Base-by-base conservation (phyloP, 225 moss, liverwort and hornwort species). In the Pseudisothecium myosuroides region DNA sequence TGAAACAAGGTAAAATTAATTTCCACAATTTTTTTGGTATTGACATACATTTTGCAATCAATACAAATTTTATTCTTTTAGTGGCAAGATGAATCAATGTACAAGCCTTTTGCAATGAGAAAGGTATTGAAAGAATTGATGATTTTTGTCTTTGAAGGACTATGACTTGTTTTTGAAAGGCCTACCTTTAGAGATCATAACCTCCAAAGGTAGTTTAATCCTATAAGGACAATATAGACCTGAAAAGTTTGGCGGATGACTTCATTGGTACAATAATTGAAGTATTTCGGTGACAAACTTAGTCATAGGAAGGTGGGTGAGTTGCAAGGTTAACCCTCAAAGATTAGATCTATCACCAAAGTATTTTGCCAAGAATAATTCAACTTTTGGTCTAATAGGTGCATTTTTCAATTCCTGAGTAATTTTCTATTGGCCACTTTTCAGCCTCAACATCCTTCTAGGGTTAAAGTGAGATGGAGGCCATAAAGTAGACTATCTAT, bases 261-360 rank as follows among this genome's bases (percentile, higher is more conserved):
- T 68, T n/a, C 23, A n/a, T 0, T n/a, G 12, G 23, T 68, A 2
- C 23, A n/a, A n/a, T n/a, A 68, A n/a, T 68, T 2, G 6, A 13
- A 39, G 4, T 68, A n/a, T 68, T 39, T 69, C 1, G 3, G 24
- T 39, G 8, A 24, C 8, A 41, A 24, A 14, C 1, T 41, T 71
- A 15, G 26, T 41, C 8, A 39, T 24, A 2, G 14, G 3, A n/a
- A n/a, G n/a, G n/a, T n/a, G n/a, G n/a, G n/a, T n/a, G 5, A n/a
- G 4, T 0, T 0, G 0, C 13, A 41, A 21, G 8, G 14, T 69
- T 8, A 69, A 69, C 0, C 12, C 1, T 12, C 0, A 37, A 12
- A n/a, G 23, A 7, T n/a, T 22, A n/a, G 7, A n/a, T 23, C 7
- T 68, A 13, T 68, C 4, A 24, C 14, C 41, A 41, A 69, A 41